Evolutionary conservation across 345 rosid genomes (phyloP).

Genomic region (Eutrema yunnanense): DNA sequence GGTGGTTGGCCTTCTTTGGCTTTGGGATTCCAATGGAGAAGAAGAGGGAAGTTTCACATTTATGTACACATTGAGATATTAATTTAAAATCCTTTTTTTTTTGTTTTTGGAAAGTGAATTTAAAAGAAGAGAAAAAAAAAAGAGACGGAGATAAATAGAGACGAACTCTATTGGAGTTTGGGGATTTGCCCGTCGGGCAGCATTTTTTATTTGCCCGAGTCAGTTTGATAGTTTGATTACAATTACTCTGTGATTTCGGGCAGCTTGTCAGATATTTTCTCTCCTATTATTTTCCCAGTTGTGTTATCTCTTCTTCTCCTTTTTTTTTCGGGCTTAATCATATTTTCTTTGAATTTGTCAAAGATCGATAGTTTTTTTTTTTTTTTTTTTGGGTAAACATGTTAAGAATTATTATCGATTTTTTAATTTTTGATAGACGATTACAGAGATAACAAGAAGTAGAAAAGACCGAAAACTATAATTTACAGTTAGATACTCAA

Average conservation of each 20-base stretch:
- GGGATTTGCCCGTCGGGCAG: slow-evolving; percentile 43
- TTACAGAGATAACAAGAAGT: too few species aligned
- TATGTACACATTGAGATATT: slow-evolving; percentile 29
- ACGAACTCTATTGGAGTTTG: slow-evolving; percentile 35
- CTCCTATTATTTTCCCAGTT: not conserved
- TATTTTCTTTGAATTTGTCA: not conserved
- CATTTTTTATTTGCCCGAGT: slow-evolving; percentile 17
- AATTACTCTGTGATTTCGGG: slow-evolving; percentile 25
- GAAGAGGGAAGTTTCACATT: slow-evolving; percentile 36
- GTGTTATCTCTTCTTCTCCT: not conserved
- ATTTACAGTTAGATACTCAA: too few species aligned
- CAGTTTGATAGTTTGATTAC: slow-evolving; percentile 18
- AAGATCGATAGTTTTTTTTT: not conserved
- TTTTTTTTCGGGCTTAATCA: not conserved
- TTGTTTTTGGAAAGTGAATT: not conserved
- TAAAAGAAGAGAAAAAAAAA: not conserved
- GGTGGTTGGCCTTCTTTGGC: slow-evolving; percentile 21
- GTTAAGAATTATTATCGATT: too few species aligned
- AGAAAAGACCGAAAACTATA: too few species aligned
- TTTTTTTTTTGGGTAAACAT: too few species aligned
- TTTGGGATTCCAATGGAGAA: slow-evolving; percentile 8
- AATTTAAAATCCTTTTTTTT: not conserved
- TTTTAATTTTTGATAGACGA: too few species aligned
- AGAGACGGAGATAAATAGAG: slow-evolving; percentile 11
- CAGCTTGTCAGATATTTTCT: slow-evolving; percentile 33